These are phyloP conservation scores for Neurospora tetraspora DNA, from an alignment of 495 filamentous ascomycete species.

Conservation along the genomic window DNA sequence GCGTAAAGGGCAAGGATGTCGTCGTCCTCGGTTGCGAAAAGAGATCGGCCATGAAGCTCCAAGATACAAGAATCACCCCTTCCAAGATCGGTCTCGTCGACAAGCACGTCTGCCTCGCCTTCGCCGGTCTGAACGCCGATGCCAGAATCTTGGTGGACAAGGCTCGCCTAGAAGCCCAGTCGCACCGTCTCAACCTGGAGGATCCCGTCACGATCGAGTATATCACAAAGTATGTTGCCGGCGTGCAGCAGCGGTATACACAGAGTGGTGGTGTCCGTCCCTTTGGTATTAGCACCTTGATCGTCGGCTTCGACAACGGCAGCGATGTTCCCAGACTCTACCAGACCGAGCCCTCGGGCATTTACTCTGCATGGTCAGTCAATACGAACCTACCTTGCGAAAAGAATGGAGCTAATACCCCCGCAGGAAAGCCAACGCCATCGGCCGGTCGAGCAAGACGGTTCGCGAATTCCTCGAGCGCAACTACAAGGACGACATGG, in stretches of 20 bases:
- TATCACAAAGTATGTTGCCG: slow-evolving; percentile 96
- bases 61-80: slow-evolving; percentile 97
- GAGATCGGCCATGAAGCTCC: slow-evolving; percentile 95
- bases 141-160: slow-evolving; percentile 96
- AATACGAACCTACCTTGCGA: background rate
- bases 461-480: slow-evolving; percentile 96
- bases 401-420: background rate
- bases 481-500: slow-evolving; percentile 96
- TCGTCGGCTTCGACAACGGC: slow-evolving; percentile 92
- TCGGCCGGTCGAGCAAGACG: slow-evolving; percentile 95
- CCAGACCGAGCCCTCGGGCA: slow-evolving; percentile 95
- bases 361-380: slow-evolving; percentile 91
- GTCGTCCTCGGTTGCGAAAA: slow-evolving; percentile 98
- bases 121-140: slow-evolving; percentile 94
- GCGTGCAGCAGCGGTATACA: slow-evolving; percentile 96
- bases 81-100: slow-evolving; percentile 95
- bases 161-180: slow-evolving; percentile 92
- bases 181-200: slow-evolving; percentile 94
- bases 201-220: slow-evolving; percentile 97
- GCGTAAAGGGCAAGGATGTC: slow-evolving; percentile 89
- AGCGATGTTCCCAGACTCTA: slow-evolving; percentile 80
- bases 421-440: slow-evolving; percentile 94
- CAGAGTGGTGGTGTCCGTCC: slow-evolving; percentile 95
- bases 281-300: slow-evolving; percentile 94
- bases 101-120: slow-evolving; percentile 91